Conservation (phyloP, 2,329 filamentous ascomycete genomes). For the Dothideomycetidae sp. region DNA sequence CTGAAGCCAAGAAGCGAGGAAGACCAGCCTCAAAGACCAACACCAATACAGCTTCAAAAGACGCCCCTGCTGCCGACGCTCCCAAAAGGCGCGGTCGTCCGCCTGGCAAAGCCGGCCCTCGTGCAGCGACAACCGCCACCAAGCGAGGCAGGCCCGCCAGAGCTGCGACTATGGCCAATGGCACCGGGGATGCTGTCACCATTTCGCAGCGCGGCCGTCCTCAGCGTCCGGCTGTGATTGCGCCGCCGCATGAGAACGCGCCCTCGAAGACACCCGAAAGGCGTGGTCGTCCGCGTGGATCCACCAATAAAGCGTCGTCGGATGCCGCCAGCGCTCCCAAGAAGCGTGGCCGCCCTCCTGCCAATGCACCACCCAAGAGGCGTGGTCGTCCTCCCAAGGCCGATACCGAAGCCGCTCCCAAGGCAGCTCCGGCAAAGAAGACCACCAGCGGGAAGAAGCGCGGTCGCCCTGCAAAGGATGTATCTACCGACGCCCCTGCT, state of each 20-base stretch:
- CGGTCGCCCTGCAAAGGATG: slow-evolving; percentile 20
- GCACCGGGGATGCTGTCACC: slow-evolving; percentile 8
- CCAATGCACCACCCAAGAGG: slow-evolving; percentile 6
- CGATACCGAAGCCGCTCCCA: background rate
- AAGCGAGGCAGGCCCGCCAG: slow-evolving; percentile 21
- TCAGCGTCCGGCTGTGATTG: slow-evolving; percentile 2
- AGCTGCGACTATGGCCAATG: slow-evolving; percentile 9
- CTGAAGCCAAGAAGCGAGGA: slow-evolving; percentile 14
- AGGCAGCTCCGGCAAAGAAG: slow-evolving; percentile 3
- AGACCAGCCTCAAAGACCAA: slow-evolving; percentile 10
- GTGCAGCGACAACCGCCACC: slow-evolving; percentile 11
- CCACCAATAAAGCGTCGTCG: slow-evolving; percentile 13
- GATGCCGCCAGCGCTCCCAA: slow-evolving; percentile 14
- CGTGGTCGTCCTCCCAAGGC: slow-evolving; percentile 10
- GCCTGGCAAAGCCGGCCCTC: slow-evolving; percentile 10
- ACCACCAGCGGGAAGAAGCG: slow-evolving; percentile 12
- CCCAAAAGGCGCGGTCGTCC: slow-evolving; percentile 21
- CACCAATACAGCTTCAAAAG: slow-evolving; percentile 2
- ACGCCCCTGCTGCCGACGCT: slow-evolving; percentile 9
- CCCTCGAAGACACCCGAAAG: slow-evolving; percentile 8
- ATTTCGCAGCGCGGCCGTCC: background rate
- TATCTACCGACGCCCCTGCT: slow-evolving; percentile 14
- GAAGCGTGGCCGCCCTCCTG: slow-evolving; percentile 17
- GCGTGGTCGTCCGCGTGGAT: slow-evolving; percentile 3
- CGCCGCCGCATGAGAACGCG: slow-evolving; percentile 2